Conservation (phyloP, 345 rosid genomes). For the Eutrema yunnanense region DNA sequence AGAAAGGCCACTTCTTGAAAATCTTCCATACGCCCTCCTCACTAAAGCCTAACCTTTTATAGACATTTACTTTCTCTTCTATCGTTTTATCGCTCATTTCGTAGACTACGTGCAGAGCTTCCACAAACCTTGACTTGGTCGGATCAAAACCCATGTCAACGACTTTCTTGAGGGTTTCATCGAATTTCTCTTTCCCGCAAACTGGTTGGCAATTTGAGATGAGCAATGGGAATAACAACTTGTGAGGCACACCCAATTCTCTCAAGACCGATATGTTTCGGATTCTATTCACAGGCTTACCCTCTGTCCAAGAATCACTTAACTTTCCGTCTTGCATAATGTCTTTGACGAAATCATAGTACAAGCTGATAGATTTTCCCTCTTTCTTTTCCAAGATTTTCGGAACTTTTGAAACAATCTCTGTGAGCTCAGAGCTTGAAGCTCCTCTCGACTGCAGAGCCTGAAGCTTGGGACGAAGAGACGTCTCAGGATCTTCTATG, state of each 20-base stretch:
- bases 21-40: slow-evolving; percentile 15
- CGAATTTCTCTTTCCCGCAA: slow-evolving; percentile 3
- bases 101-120: slow-evolving; percentile 17
- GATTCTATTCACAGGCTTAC: neutral
- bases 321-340: neutral
- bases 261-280: slow-evolving; percentile 15
- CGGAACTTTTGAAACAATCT: slow-evolving; percentile 12
- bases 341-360: slow-evolving; percentile 13
- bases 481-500: neutral
- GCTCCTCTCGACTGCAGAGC: slow-evolving; percentile 18
- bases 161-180: slow-evolving; percentile 3
- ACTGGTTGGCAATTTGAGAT: neutral
- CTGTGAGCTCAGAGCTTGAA: slow-evolving; percentile 12
- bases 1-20: slow-evolving; percentile 29
- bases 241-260: slow-evolving; percentile 27
- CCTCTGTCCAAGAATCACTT: neutral
- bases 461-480: slow-evolving; percentile 31
- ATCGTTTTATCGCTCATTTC: slow-evolving; percentile 1
- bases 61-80: slow-evolving; percentile 16
- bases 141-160: slow-evolving; percentile 38
- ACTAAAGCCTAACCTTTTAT: slow-evolving; percentile 34
- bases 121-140: slow-evolving; percentile 1
- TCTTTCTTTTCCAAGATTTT: slow-evolving; percentile 2
- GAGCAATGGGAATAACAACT: neutral
- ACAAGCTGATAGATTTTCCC: neutral